Percentiles rank a stretch among this genome's conserved stretches.
Evolutionary conservation across 768 basidiomycete species (phyloP).

Genomic region (Boletus rex-veris): DNA sequence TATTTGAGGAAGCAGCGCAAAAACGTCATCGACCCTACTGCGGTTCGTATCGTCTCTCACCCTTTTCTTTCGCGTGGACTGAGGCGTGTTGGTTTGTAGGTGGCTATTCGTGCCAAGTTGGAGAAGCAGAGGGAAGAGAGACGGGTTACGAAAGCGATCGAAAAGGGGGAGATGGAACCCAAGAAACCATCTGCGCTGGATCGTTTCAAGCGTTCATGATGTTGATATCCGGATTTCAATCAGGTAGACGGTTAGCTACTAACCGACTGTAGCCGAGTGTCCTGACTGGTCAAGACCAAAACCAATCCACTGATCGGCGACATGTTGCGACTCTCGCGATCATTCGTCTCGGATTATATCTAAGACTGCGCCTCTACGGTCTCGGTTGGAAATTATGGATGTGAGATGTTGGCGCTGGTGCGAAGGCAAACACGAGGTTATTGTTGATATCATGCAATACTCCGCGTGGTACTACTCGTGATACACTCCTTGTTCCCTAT

Average conservation of each 20-base stretch:
- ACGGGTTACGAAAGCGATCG: constrained; percentile 32
- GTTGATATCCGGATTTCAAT: background rate
- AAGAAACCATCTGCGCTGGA: constrained; percentile 34
- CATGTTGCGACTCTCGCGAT: background rate
- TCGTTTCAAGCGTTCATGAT: constrained; percentile 31
- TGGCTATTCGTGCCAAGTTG: constrained; percentile 66
- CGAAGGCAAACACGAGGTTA: background rate
- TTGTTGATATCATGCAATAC: background rate
- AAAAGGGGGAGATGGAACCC: constrained; percentile 31
- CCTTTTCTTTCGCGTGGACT: background rate
- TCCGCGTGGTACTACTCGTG: background rate
- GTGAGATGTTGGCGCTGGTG: too few species aligned
- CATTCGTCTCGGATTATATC: background rate
- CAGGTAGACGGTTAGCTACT: too few species aligned
- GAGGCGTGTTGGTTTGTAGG: constrained; percentile 22
- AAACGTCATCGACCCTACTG: constrained; percentile 86
- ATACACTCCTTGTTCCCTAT: background rate
- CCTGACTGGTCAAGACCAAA: too few species aligned
- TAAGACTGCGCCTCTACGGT: background rate
- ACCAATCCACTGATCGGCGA: background rate
- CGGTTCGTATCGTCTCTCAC: constrained; percentile 39
- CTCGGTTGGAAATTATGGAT: too few species aligned
- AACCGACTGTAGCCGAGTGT: too few species aligned
- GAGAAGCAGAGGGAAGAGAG: constrained; percentile 54
- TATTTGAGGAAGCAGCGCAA: constrained; percentile 89